These are phyloP conservation scores for Crucibulum laeve DNA, from an alignment of 768 basidiomycete genomes.

Conservation along the genomic window DNA sequence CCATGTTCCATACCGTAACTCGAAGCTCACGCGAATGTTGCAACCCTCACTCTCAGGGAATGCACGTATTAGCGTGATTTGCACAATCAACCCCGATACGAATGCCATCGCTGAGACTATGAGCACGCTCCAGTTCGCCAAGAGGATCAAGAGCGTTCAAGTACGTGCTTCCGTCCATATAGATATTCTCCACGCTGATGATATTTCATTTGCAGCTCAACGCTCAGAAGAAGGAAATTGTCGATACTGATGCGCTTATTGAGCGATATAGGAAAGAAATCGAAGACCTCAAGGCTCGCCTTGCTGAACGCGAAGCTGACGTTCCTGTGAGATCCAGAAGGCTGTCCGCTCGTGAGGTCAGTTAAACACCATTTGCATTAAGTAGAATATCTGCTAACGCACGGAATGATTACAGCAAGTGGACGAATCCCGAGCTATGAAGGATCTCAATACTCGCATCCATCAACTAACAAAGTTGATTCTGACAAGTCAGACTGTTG, in stretches of 20 bases:
- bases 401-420: conserved; percentile 49
- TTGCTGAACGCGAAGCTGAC: conserved; percentile 67
- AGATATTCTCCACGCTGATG: neutral
- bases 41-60: conserved; percentile 95
- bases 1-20: conserved; percentile 93
- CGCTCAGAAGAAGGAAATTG: conserved; percentile 90
- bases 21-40: conserved; percentile 89
- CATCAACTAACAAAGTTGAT: conserved; percentile 82
- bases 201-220: conserved; percentile 42
- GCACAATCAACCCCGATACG: conserved; percentile 87
- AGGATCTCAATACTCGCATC: conserved; percentile 75
- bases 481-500: conserved; percentile 80
- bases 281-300: conserved; percentile 75
- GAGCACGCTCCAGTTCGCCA: conserved; percentile 88
- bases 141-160: conserved; percentile 86
- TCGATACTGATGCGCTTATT: conserved; percentile 90
- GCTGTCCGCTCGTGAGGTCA: conserved; percentile 47
- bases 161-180: conserved; percentile 26
- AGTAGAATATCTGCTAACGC: neutral
- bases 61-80: conserved; percentile 93
- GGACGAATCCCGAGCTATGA: conserved; percentile 82
- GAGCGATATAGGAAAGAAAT: conserved; percentile 95
- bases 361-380: conserved; percentile 5
- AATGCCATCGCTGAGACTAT: conserved; percentile 78
- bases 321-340: conserved; percentile 45